Evolutionary conservation across 2,329 filamentous ascomycete species (phyloP).

Genomic region (Alternaria atra): DNA sequence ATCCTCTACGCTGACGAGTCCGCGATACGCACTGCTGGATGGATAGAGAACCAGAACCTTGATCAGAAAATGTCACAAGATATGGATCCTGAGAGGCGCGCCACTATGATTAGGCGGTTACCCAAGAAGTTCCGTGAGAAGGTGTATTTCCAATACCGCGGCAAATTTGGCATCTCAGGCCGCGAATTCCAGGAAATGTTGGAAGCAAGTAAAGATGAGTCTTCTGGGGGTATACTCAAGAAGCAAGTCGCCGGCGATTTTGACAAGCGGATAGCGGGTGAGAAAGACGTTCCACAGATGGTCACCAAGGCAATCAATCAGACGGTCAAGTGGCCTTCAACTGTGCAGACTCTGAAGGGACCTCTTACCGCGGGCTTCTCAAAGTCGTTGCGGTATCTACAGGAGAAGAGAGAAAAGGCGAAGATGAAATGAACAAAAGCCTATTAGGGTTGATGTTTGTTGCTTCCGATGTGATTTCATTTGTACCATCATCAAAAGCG

Average conservation of each 20-base stretch:
- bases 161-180: conserved; percentile 85
- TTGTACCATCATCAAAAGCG: conserved; percentile 30
- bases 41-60: conserved; percentile 65
- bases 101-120: conserved; percentile 94
- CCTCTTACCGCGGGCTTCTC: conserved; percentile 78
- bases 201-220: conserved; percentile 75
- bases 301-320: conserved; percentile 81
- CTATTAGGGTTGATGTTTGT: neutral
- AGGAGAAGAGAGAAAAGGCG: conserved; percentile 73
- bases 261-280: conserved; percentile 83
- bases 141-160: conserved; percentile 94
- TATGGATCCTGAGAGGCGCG: conserved; percentile 88
- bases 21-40: conserved; percentile 63
- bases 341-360: conserved; percentile 85
- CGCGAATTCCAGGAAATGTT: conserved; percentile 88
- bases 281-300: conserved; percentile 72
- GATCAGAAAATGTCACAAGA: conserved; percentile 82
- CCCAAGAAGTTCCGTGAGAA: conserved; percentile 87
- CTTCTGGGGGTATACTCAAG: conserved; percentile 68
- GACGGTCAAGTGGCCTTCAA: conserved; percentile 92
- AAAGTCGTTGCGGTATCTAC: conserved; percentile 77
- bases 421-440: conserved; percentile 34
- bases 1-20: conserved; percentile 76
- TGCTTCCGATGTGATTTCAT: conserved; percentile 11
- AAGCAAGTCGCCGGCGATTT: conserved; percentile 83